A percentile compares a stretch with the other conserved stretches of the same genome.
phyloP scores from a whole-genome alignment of 2,329 filamentous ascomycete species.

The Aspergillus sp. region DNA sequence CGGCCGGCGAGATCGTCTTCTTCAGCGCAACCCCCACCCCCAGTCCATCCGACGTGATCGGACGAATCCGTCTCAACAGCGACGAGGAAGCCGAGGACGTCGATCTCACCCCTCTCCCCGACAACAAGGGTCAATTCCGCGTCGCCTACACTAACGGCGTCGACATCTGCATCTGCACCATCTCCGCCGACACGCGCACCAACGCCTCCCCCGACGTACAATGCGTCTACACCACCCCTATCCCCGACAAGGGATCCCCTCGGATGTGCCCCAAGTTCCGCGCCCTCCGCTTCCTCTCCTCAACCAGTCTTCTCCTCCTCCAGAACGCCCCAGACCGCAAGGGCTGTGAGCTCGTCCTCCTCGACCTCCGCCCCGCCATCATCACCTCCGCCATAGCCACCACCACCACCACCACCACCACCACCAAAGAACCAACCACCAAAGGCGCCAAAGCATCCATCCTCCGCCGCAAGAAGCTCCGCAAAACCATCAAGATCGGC shows the following conservation, averaged over 20 bases:
- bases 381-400: constrained; percentile 12
- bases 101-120: constrained; percentile 40
- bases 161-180: constrained; percentile 68
- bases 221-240: constrained; percentile 45
- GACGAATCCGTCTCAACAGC: constrained; percentile 53
- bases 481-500: constrained; percentile 69
- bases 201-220: constrained; percentile 40
- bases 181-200: constrained; percentile 54
- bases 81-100: constrained; percentile 55
- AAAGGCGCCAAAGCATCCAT: constrained; percentile 40
- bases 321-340: constrained; percentile 57
- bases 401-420: no score
- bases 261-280: constrained; percentile 55
- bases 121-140: constrained; percentile 55
- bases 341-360: constrained; percentile 58
- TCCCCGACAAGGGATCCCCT: constrained; percentile 31
- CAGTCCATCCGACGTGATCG: constrained; percentile 54
- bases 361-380: constrained; percentile 33
- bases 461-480: constrained; percentile 60
- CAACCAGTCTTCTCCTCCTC: constrained; percentile 56
- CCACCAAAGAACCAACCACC: background rate
- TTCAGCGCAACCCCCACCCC: constrained; percentile 69
- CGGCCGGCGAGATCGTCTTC: constrained; percentile 74
- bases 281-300: constrained; percentile 58
- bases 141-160: constrained; percentile 78